Evolutionary conservation across 75 land plant genomes (phyloP).

Genomic region (Gnetum montanum): DNA sequence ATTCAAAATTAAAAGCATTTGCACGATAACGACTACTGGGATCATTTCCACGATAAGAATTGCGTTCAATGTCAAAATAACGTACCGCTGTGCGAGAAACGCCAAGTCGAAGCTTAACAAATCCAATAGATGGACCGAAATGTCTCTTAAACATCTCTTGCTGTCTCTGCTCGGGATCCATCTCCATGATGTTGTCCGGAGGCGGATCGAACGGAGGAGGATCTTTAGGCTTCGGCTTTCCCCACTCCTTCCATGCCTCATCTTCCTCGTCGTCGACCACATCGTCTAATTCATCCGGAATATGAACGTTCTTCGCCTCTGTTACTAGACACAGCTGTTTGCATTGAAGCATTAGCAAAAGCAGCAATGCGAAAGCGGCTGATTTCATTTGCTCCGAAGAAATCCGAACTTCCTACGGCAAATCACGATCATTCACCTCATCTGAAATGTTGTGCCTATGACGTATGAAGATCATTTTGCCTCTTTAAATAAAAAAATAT

Average conservation of each 20-base stretch:
- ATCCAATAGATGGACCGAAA: constrained; percentile 68
- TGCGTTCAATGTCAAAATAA: too few relatives aligned
- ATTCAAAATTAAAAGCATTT: too few relatives aligned
- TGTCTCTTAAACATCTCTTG: constrained; percentile 74
- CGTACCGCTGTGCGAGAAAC: constrained; percentile 43
- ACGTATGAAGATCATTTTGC: too few relatives aligned
- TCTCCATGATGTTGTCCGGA: constrained; percentile 31
- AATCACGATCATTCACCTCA: too few relatives aligned
- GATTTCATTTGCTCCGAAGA: too few relatives aligned
- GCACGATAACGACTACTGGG: too few relatives aligned
- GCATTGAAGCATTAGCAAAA: not conserved
- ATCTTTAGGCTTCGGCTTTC: constrained; percentile 32
- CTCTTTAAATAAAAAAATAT: too few relatives aligned
- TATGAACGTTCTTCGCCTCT: constrained; percentile 34
- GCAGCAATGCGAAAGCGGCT: too few relatives aligned
- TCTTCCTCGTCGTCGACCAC: constrained; percentile 97
- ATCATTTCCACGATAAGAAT: too few relatives aligned
- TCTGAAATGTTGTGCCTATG: too few relatives aligned
- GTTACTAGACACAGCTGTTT: not conserved
- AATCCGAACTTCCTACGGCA: too few relatives aligned
- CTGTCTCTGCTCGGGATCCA: constrained; percentile 51
- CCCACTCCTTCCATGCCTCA: constrained; percentile 93
- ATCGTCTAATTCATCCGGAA: constrained; percentile 91
- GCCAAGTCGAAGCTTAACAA: constrained; percentile 79
- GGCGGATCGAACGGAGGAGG: constrained; percentile 30